These are phyloP conservation scores for Posidonia oceanica DNA, from an alignment of 116 monocot genomes.

Conservation along the genomic window DNA sequence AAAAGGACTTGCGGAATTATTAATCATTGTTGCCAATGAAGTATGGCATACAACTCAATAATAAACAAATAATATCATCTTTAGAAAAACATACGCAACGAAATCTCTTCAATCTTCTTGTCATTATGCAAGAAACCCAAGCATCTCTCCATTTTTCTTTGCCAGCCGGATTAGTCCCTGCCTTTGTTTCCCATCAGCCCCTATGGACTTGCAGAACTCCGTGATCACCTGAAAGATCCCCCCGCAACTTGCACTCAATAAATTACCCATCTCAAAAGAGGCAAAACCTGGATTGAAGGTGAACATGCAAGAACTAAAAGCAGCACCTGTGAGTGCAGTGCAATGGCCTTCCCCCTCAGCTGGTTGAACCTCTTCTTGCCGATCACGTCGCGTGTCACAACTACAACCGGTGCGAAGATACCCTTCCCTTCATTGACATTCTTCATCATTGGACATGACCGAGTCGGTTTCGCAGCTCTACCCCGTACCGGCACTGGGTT, in stretches of 20 bases:
- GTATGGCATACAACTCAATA: too few species aligned
- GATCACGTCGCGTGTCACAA: slow-evolving; percentile 42
- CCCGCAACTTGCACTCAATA: too few species aligned
- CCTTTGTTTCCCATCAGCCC: slow-evolving; percentile 62
- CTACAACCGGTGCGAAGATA: slow-evolving; percentile 58
- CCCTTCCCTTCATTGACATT: slow-evolving; percentile 76
- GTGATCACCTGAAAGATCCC: slow-evolving; percentile 43
- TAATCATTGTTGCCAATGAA: too few species aligned
- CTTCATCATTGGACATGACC: slow-evolving; percentile 42
- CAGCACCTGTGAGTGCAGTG: slow-evolving; percentile 63
- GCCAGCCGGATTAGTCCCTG: slow-evolving; percentile 78
- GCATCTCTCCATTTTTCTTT: slow-evolving; percentile 80
- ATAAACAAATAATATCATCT: too few species aligned
- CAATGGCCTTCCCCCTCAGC: slow-evolving; percentile 85
- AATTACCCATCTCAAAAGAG: too few species aligned
- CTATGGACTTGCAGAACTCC: slow-evolving; percentile 75
- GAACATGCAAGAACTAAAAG: background rate
- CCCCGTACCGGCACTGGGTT: background rate
- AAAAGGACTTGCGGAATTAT: too few species aligned
- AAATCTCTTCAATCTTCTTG: background rate
- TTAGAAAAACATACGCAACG: too few species aligned
- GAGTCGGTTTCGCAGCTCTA: slow-evolving; percentile 11
- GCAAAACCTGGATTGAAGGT: background rate
- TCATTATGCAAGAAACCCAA: slow-evolving; percentile 53
- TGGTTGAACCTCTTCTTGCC: slow-evolving; percentile 71